phyloP scores from a whole-genome alignment of 1,284 basidiomycete species.

The Coniferiporia sulphurascens region DNA sequence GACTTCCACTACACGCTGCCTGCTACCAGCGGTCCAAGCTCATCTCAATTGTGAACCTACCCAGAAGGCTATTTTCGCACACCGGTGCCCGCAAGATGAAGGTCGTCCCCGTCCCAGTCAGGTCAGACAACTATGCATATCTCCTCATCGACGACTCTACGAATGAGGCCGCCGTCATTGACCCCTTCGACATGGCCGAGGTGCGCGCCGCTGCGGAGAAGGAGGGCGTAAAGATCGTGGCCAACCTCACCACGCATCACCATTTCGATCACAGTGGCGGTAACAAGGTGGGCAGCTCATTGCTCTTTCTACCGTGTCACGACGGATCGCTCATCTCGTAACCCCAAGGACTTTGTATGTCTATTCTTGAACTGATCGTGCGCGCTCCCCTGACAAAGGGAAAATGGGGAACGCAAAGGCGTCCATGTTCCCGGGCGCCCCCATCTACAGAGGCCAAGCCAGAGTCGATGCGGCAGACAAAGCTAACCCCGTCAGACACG shows the following conservation, averaged over 20 bases:
- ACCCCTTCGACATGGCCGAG: conserved; percentile 80
- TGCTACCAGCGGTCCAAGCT: background rate
- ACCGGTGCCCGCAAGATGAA: conserved; percentile 44
- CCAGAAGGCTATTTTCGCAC: background rate
- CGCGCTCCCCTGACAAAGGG: background rate
- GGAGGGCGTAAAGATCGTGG: conserved; percentile 67
- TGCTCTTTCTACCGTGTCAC: background rate
- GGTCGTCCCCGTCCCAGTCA: conserved; percentile 71
- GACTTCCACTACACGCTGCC: background rate
- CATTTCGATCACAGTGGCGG: conserved; percentile 91
- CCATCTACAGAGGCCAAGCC: conserved; percentile 83
- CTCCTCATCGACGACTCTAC: conserved; percentile 72
- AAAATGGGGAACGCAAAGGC: conserved; percentile 27
- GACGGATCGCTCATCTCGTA: conserved; percentile 4
- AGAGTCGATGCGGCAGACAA: conserved; percentile 46
- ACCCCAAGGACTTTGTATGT: conserved; percentile 12
- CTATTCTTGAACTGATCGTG: background rate
- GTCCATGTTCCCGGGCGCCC: conserved; percentile 54
- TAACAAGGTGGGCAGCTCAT: conserved; percentile 48
- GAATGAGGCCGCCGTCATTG: conserved; percentile 71
- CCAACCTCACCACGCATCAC: conserved; percentile 84
- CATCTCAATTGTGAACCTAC: background rate
- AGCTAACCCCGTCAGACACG: too few relatives aligned
- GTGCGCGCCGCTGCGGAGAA: conserved; percentile 64
- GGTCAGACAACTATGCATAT: conserved; percentile 87